Evolutionary conservation across 78 protist genomes (phyloP), one percentile per base, ranked within the genome.

Genomic region (Polysphondylium violaceum): DNA sequence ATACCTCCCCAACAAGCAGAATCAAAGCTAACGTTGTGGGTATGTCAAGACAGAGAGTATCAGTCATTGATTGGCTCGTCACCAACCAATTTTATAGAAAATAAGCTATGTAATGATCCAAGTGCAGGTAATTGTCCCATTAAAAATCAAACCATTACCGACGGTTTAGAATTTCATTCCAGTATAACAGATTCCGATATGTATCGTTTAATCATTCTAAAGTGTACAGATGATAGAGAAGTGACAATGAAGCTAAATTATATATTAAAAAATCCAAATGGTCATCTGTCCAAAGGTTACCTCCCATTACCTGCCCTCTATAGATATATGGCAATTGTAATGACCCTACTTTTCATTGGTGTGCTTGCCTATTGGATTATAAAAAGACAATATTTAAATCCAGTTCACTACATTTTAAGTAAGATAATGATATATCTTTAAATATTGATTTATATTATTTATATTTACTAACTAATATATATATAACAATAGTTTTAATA

Each of bases 31-130:
- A 69, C 90, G 25, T 19, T 83, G 9, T 83, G 78, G 77, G 31
- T 69, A 5, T 83, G 90, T 21, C 44, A 69, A 25, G 90, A 83
- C 31, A 51, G 68, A n/a, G 78, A 69, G 33, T 83, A 40, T 44
- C 67, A 69, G 64, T 68, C 77, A 27, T 27, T 83, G 27, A 83
- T 83, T 25, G 90, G 90, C 0, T 56, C 78, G 29, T 69, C 90
- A 16, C 60, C 81, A 40, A 35, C 53, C 17, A 69, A 69, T 56
- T 19, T 27, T 2, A 83, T 83, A 27, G 90, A 83, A 58, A 83
- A 33, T 55, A 69, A 83, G 29, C 35, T 83, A 36, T 83, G 90
- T 25, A 19, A 36, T 3, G 61, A 40, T 31, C 41, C 69, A 14
- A 41, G 25, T 29, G 59, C 27, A 5, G 67, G 77, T 7, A 55